Conservation (phyloP, 352 stramenopile species). For the Globisporangium acanthophoron region DNA sequence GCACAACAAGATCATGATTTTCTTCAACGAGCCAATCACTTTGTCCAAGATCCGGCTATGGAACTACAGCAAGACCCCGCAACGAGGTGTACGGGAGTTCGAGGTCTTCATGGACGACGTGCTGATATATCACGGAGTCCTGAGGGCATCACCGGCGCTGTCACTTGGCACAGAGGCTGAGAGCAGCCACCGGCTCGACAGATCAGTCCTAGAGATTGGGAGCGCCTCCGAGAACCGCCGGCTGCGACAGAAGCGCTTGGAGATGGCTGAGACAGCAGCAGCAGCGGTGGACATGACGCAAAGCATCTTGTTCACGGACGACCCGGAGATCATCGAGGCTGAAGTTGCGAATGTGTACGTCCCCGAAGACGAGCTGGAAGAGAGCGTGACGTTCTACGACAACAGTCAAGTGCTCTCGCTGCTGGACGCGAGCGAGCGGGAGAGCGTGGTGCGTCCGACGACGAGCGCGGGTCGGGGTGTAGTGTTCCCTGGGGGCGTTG, state of each 20-base stretch:
- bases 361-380: conserved; percentile 51
- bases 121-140: conserved; percentile 59
- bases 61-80: conserved; percentile 86
- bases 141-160: conserved; percentile 39
- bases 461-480: conserved; percentile 34
- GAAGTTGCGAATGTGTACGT: conserved; percentile 52
- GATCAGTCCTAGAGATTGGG: background rate
- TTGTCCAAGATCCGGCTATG: conserved; percentile 79
- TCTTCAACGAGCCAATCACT: conserved; percentile 74
- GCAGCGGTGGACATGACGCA: conserved; percentile 54
- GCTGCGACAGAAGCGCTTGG: conserved; percentile 30
- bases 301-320: conserved; percentile 73
- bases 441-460: conserved; percentile 31
- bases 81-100: conserved; percentile 72
- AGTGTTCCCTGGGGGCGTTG: background rate
- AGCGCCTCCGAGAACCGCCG: conserved; percentile 29
- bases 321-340: conserved; percentile 43
- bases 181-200: background rate
- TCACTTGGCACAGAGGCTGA: conserved; percentile 21
- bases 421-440: conserved; percentile 41
- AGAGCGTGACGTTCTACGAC: conserved; percentile 68
- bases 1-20: conserved; percentile 65
- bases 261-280: conserved; percentile 38
- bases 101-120: conserved; percentile 84
- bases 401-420: conserved; percentile 67